Base-by-base conservation (phyloP, 176 grass and related monocot genomes). In the Eleusine coracana region DNA sequence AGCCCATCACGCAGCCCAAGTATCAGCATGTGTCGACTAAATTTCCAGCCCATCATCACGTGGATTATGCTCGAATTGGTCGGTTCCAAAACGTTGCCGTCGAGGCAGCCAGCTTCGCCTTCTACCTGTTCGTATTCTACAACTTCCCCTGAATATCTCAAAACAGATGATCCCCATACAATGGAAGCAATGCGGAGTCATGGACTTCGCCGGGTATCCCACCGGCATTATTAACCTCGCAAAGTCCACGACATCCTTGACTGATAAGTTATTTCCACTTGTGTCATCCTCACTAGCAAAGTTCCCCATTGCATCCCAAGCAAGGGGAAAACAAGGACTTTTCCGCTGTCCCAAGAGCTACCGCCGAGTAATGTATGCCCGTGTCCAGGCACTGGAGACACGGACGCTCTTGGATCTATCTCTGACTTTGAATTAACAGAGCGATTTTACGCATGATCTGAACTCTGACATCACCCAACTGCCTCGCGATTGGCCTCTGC, bases 401-500 rank as follows among this genome's bases (percentile, higher is more conserved):
- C 21, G 13, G 37, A 20, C 29, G 77, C 68, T 13, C 28, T 50
- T 49, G 82, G 25, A 10, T 70, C 44, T 12, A 13, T 18, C 27
- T 79, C 82, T 89, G 87, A 85, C 83, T 31, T 82, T 11, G 45
- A 64, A 66, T 76, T 71, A 45, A 3, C 27, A 70, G 31, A 8
- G 36, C 18, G n/a, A 23, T 18, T 52, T 50, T 23, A 70, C 13
- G 1, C 39, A 27, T 49, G 28, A 38, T 39, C 79, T 51, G 55
- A 65, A 63, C 60, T 29, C 75, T 82, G 54, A 44, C 86, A 45
- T 84, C 72, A 45, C 44, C 48, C 72, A 54, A 61, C 62, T 23
- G 56, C 56, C 51, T 11, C 3, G 68, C 48, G 55, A 40, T 79
- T 87, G 60, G 68, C 75, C 48, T 79, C 62, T 51, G 27, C 17